Percentiles rank a stretch among this genome's conserved stretches.
phyloP scores from a whole-genome alignment of 257 asterid genomes.

The Fraxinus pennsylvanica region DNA sequence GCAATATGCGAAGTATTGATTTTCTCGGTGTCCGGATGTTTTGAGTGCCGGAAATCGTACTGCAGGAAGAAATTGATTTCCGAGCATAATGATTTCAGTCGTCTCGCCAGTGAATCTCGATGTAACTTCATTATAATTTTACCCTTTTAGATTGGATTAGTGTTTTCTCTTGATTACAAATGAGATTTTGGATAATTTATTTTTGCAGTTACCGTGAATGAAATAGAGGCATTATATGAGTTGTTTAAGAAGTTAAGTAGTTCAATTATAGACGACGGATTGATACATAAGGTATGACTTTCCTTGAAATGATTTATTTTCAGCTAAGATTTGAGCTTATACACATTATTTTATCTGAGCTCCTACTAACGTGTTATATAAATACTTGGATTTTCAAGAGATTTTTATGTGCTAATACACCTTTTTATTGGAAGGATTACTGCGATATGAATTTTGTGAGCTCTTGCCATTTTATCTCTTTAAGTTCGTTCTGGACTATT shows the following conservation, averaged over 20 bases:
- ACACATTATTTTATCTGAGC: neutral
- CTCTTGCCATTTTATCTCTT: neutral
- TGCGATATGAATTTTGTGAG: neutral
- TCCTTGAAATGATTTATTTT: neutral
- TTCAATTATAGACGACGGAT: conserved; percentile 80
- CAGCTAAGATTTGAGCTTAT: neutral
- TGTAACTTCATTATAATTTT: conserved; percentile 36
- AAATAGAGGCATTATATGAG: conserved; percentile 82
- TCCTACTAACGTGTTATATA: neutral
- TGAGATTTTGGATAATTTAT: too few species aligned
- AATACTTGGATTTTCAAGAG: neutral
- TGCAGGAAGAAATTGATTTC: conserved; percentile 24
- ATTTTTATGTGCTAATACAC: neutral
- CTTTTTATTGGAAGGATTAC: neutral
- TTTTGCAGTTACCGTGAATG: conserved; percentile 71
- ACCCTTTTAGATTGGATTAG: neutral
- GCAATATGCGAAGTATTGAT: conserved; percentile 54
- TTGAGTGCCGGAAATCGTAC: conserved; percentile 32
- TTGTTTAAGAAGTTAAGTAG: conserved; percentile 79
- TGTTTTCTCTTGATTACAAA: neutral
- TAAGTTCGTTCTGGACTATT: neutral
- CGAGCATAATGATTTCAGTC: conserved; percentile 40
- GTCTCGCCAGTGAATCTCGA: conserved; percentile 64
- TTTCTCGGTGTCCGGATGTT: conserved; percentile 52
- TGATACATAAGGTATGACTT: conserved; percentile 68